A percentile compares a stretch with the other conserved stretches of the same genome.
Evolutionary conservation across 2,329 filamentous ascomycete species (phyloP).

Genomic region (Colletotrichum sojae): DNA sequence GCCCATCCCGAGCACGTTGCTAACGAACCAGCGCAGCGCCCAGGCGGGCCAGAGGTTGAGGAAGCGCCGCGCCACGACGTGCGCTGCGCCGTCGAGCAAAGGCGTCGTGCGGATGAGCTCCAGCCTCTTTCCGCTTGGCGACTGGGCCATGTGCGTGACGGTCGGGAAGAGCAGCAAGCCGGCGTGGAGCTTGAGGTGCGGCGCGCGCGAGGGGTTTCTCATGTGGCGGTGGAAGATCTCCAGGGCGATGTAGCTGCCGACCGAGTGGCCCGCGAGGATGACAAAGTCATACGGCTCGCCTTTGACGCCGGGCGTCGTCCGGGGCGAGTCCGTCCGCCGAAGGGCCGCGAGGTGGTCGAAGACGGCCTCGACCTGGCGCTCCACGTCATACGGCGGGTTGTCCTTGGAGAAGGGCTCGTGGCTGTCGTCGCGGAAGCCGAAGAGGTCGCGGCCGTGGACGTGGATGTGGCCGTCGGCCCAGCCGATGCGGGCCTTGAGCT

Average conservation of each 20-base stretch:
- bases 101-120: conserved; percentile 58
- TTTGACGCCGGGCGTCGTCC: conserved; percentile 45
- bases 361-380: conserved; percentile 65
- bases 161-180: conserved; percentile 82
- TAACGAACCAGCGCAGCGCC: conserved; percentile 60
- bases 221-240: conserved; percentile 75
- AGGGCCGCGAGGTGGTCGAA: conserved; percentile 54
- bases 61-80: conserved; percentile 57
- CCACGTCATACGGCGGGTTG: conserved; percentile 64
- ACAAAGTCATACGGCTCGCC: conserved; percentile 68
- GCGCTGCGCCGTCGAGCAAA: conserved; percentile 57
- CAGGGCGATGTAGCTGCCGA: conserved; percentile 80
- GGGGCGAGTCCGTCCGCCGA: conserved; percentile 47
- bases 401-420: conserved; percentile 60
- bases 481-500: conserved; percentile 48
- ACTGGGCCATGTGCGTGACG: conserved; percentile 77
- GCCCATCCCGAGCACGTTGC: conserved; percentile 62
- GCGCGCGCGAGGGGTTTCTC: conserved; percentile 50
- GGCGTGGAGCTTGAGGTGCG: conserved; percentile 59
- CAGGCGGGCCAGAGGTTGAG: conserved; percentile 58
- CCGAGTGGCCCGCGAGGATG: conserved; percentile 80
- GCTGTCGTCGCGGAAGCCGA: conserved; percentile 70
- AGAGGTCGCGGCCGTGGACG: conserved; percentile 70
- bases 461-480: conserved; percentile 59
- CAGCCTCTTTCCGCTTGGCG: conserved; percentile 70